A percentile compares a stretch with the other conserved stretches of the same genome.
Evolutionary conservation across 2,329 filamentous ascomycete genomes (phyloP).

Genomic region (Colletotrichum gloeosporioides): DNA sequence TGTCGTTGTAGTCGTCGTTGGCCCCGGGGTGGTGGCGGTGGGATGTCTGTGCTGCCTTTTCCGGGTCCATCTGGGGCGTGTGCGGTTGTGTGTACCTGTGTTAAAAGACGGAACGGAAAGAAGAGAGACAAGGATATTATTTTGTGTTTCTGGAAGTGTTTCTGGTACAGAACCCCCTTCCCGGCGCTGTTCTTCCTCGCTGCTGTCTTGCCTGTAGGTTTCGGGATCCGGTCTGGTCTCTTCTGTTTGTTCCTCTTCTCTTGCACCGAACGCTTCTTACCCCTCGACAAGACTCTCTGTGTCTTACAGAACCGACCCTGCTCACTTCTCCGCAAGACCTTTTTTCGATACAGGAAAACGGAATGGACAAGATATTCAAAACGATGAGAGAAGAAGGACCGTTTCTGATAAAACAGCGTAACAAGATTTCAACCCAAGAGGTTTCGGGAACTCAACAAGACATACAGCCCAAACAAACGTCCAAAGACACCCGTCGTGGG

Average conservation of each 20-base stretch:
- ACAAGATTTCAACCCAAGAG: background rate
- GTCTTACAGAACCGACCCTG: background rate
- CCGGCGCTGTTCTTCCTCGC: background rate
- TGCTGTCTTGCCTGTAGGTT: background rate
- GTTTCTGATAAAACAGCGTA: background rate
- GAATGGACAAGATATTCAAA: background rate
- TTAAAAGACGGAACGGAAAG: background rate
- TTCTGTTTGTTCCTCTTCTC: background rate
- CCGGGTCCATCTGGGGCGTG: slow-evolving; percentile 6
- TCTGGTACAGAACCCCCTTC: background rate
- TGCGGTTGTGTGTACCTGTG: background rate
- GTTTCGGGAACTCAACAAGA: background rate
- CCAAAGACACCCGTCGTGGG: background rate
- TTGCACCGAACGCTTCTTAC: background rate
- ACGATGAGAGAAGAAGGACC: background rate
- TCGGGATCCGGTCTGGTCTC: background rate
- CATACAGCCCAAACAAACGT: background rate
- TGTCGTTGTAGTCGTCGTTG: background rate
- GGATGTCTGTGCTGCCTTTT: slow-evolving; percentile 15
- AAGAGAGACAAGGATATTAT: background rate
- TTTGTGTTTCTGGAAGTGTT: background rate
- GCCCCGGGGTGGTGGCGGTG: background rate
- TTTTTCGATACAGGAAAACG: background rate
- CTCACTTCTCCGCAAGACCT: background rate
- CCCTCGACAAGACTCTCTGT: background rate